Evolutionary conservation across 768 basidiomycete genomes (phyloP), one percentile per base, ranked within the genome.

Genomic region (Plicaturopsis crispa): DNA sequence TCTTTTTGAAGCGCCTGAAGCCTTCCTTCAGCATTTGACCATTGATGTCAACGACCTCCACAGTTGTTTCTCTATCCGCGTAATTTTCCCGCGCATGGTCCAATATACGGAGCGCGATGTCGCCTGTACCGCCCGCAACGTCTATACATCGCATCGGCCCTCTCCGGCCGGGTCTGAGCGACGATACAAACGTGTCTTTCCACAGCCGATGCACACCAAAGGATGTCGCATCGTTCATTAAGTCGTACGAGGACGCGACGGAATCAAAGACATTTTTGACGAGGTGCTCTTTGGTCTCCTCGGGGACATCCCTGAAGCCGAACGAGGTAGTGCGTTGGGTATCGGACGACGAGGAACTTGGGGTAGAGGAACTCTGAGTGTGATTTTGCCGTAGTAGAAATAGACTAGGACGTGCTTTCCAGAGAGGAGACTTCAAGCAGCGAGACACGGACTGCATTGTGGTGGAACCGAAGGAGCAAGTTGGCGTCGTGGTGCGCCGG

Each of bases 211-310:
- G 96, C 7, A 98, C 82, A 24, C 96, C 96, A 44, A 98, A 63
- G 3, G 96, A 98, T 60, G 92, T 87, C n/a, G 92, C 89, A 55
- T 98, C 96, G 69, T 99, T 99, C 94, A 99, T 96, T 30, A 97
- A 60, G 61, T 98, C 96, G 63, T 99, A 99, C 32, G 75, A 84
- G 24, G 88, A 84, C 31, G 96, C 92, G 41, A 99, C 96, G 5
- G 89, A 94, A 53, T 88, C 80, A 63, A 99, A 99, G 36, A 99
- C 93, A 46, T 75, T 75, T 51, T 87, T 89, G 45, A 99, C 96
- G 33, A 98, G 71, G 2, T 73, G 64, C 63, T 98, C 94, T 56
- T 99, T 99, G 24, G 72, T 58, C 23, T 85, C 80, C 55, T 89
- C 85, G 11, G 85, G 84, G 3, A 99, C 80, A 5, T 82, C 86